Conservation (phyloP, 108 stramenopile species). For the Mayamaea pseudoterrestris region DNA sequence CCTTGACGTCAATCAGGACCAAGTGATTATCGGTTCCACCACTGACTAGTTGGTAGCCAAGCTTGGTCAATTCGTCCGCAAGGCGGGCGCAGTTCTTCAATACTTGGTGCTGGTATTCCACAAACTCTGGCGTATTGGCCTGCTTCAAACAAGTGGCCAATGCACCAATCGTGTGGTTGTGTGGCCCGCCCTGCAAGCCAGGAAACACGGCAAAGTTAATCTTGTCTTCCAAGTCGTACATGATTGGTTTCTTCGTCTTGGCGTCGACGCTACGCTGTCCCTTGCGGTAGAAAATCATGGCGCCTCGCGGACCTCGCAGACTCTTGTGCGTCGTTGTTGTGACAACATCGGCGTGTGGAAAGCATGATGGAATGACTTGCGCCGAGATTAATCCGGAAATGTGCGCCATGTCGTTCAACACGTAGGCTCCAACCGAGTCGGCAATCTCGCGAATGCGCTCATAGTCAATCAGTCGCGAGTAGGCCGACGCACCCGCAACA, state of each 20-base stretch:
- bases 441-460: conserved; percentile 92
- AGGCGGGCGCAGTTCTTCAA: conserved; percentile 68
- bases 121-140: conserved; percentile 85
- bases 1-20: conserved; percentile 94
- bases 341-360: conserved; percentile 96
- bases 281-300: conserved; percentile 99
- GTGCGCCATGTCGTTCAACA: conserved; percentile 99
- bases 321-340: conserved; percentile 99
- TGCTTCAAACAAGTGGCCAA: conserved; percentile 94
- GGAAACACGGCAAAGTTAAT: conserved; percentile 99
- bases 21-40: conserved; percentile 99
- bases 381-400: conserved; percentile 97
- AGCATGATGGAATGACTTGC: conserved; percentile 92
- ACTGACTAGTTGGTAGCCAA: conserved; percentile 92
- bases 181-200: conserved; percentile 97
- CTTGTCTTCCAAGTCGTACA: conserved; percentile 93
- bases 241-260: conserved; percentile 91
- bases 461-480: conserved; percentile 98
- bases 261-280: conserved; percentile 76
- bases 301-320: conserved; percentile 98
- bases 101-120: conserved; percentile 92
- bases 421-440: conserved; percentile 87
- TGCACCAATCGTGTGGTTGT: conserved; percentile 99
- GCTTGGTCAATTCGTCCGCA: conserved; percentile 54
- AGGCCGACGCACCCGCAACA: conserved; percentile 98